A percentile compares a stretch with the other conserved stretches of the same genome.
These are phyloP conservation scores for Penicillium lividum DNA, from an alignment of 495 filamentous ascomycete genomes.

Conservation along the genomic window DNA sequence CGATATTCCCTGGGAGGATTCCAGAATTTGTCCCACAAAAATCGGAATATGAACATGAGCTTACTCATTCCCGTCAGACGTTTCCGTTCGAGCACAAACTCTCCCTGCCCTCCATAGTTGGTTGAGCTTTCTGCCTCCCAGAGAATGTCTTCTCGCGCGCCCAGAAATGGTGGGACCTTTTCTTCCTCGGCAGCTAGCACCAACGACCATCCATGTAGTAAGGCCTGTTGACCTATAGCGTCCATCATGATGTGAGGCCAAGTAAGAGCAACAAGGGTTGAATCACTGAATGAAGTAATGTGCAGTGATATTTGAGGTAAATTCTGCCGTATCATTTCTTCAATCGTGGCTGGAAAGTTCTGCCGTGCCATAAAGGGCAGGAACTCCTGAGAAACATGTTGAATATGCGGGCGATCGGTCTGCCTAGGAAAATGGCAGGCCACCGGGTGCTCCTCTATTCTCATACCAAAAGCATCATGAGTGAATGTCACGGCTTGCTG, in stretches of 20 bases:
- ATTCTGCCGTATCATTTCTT: conserved; percentile 44
- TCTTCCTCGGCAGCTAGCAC: conserved; percentile 23
- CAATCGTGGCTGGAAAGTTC: conserved; percentile 26
- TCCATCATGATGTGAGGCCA: conserved; percentile 54
- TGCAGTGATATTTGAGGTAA: conserved; percentile 48
- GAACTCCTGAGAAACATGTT: conserved; percentile 8
- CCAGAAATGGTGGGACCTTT: conserved; percentile 18
- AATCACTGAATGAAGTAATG: conserved; percentile 48
- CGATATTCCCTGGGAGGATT: conserved; percentile 10
- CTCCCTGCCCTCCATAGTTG: background rate
- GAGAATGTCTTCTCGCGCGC: conserved; percentile 20
- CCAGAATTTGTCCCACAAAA: conserved; percentile 17
- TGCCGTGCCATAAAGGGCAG: conserved; percentile 17
- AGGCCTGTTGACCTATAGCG: conserved; percentile 36
- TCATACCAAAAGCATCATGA: conserved; percentile 31
- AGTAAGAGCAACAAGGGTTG: conserved; percentile 45
- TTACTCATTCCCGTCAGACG: conserved; percentile 8
- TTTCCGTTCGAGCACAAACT: conserved; percentile 7
- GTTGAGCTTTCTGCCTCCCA: background rate
- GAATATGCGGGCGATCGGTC: conserved; percentile 14
- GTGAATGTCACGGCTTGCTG: conserved; percentile 34
- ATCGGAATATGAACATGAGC: conserved; percentile 14
- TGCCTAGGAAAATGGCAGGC: conserved; percentile 30
- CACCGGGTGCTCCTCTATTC: conserved; percentile 32
- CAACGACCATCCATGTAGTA: conserved; percentile 21